Evolutionary conservation across 2,329 filamentous ascomycete genomes (phyloP), one percentile per base, ranked within the genome.

Genomic region (Sporothrix inflata): DNA sequence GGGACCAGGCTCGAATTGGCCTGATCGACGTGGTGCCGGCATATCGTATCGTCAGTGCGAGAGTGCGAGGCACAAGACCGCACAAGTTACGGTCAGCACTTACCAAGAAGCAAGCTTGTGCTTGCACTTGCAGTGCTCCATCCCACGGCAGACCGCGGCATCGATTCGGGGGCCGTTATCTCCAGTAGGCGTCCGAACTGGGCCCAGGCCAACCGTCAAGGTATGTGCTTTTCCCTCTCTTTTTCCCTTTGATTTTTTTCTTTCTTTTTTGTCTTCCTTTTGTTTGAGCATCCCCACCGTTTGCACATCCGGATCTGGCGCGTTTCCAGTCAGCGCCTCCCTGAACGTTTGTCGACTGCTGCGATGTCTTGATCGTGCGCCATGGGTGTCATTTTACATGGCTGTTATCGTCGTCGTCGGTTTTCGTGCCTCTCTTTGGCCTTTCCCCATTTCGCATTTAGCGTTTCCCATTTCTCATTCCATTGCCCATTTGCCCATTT

Each of bases 21-120:
- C 11, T 24, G 66, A 69, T 69, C 66, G 66, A 69, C 66, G 47
- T 27, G 49, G 66, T 40, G 49, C 66, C 66, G 47, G 49, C 47
- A 55, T 42, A 55, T 38, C 49, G 49, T 34, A 38, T 55, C 47
- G 47, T 69, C 66, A 47, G 40, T 67, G 63, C 42, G 42, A 67
- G 40, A 2, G 7, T 40, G 55, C 53, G 30, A 60, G 38, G n/a
- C 38, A 68, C 65, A 11, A 53, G 47, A 67, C 30, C 16, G 66
- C 34, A 40, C 60, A 40, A 42, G 38, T 40, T 27, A 27, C 21
- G 47, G 65, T 53, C 65, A 53, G 47, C 45, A 53, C 45, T 24
- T 40, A 40, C 65, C 45, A 68, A 53, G 21, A 51, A 34, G 27
- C 65, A 34, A 27, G 42, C 45, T 19, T 16, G 63, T 21, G 45